Evolutionary conservation across 805 yeast species (phyloP).

Genomic region (Candida broadrunensis): DNA sequence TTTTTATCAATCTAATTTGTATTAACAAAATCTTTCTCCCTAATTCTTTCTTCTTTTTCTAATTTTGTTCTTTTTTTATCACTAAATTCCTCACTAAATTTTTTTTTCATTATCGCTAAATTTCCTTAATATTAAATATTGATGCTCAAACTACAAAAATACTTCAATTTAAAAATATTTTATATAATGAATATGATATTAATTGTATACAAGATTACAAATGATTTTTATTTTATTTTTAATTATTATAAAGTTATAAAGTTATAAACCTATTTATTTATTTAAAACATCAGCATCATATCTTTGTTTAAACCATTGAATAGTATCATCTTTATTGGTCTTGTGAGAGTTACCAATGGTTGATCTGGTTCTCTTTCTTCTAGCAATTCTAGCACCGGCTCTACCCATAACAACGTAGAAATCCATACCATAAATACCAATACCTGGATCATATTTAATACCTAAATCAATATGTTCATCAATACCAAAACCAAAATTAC

Average conservation of each 20-base stretch:
- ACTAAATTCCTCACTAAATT: no score
- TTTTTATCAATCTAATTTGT: no score
- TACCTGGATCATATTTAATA: constrained; percentile 99
- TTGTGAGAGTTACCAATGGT: constrained; percentile 90
- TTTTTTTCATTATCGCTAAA: no score
- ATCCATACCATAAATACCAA: constrained; percentile 99
- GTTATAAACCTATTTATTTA: constrained; percentile 46
- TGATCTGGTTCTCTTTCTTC: constrained; percentile 94
- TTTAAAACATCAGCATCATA: constrained; percentile 97
- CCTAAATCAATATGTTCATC: constrained; percentile 99
- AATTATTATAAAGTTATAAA: no score
- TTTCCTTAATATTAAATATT: no score
- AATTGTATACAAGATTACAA: background rate
- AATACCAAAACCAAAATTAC: constrained; percentile 99
- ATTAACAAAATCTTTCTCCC: no score
- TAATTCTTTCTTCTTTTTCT: no score
- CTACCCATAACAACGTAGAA: constrained; percentile 99
- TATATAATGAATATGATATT: background rate
- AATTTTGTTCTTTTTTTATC: no score
- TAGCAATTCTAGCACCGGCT: constrained; percentile 98
- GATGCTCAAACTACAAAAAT: no score
- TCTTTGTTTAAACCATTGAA: constrained; percentile 98
- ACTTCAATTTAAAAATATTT: background rate
- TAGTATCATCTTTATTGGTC: constrained; percentile 89
- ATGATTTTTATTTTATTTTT: no score